Percentiles rank a stretch among this genome's conserved stretches.
These are phyloP conservation scores for Russula brevipes DNA, from an alignment of 768 basidiomycete genomes.

Conservation along the genomic window DNA sequence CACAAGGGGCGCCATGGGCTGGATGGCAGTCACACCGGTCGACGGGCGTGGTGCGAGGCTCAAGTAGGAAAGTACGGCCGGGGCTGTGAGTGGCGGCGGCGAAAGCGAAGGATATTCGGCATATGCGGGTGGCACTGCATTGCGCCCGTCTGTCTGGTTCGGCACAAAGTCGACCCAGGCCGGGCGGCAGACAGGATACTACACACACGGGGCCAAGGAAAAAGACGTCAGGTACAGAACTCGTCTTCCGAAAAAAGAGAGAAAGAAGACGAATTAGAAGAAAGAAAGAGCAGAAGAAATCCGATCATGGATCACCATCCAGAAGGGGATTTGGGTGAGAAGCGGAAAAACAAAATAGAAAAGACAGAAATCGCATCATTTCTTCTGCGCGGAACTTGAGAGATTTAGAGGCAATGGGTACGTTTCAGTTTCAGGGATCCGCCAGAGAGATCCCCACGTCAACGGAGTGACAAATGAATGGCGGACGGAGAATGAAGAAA, in stretches of 20 bases:
- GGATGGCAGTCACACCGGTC: constrained; percentile 26
- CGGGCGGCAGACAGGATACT: constrained; percentile 59
- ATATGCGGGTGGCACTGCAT: constrained; percentile 21
- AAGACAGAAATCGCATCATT: not conserved
- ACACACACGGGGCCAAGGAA: constrained; percentile 8
- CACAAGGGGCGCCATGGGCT: constrained; percentile 29
- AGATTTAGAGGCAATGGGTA: not conserved
- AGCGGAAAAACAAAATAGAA: not conserved
- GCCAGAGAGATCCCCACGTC: constrained; percentile 14
- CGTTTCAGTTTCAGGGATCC: constrained; percentile 4
- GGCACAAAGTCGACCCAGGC: constrained; percentile 57
- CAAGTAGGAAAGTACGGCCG: constrained; percentile 69
- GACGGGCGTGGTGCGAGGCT: constrained; percentile 40
- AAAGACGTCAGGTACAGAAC: not conserved
- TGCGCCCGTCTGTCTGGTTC: constrained; percentile 20
- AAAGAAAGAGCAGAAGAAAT: not conserved
- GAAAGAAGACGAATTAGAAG: not conserved
- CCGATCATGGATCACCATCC: not conserved
- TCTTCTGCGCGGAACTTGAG: not conserved
- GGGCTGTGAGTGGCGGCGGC: constrained; percentile 59
- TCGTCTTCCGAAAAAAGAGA: not conserved
- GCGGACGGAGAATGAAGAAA: constrained; percentile 1
- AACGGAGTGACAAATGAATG: constrained; percentile 1
- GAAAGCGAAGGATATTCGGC: constrained; percentile 42
- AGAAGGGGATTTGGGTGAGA: not conserved